These are phyloP conservation scores for Litchi chinensis DNA, from an alignment of 345 rosid species.

Conservation along the genomic window DNA sequence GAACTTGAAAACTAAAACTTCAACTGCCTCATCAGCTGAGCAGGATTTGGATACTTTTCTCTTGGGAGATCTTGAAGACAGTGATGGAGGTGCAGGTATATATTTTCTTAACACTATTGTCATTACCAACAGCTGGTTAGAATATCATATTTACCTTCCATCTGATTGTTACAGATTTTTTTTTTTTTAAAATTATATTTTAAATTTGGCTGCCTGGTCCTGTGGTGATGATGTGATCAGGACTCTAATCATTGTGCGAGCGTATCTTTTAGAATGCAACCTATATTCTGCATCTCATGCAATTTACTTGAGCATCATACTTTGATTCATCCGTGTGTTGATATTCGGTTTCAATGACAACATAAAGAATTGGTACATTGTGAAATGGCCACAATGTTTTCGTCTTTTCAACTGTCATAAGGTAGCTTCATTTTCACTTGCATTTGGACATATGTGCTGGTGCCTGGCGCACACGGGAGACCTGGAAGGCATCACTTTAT, in stretches of 20 bases:
- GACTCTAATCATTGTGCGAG: not conserved
- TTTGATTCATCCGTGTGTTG: not conserved
- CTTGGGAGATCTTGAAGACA: conserved; percentile 86
- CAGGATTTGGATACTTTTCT: conserved; percentile 90
- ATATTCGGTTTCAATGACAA: not conserved
- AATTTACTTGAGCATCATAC: not conserved
- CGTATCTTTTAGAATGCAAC: conserved; percentile 7
- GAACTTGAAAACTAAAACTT: conserved; percentile 47
- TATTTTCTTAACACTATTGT: not conserved
- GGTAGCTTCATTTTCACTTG: not conserved
- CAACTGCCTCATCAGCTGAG: conserved; percentile 61
- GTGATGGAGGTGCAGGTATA: conserved; percentile 81
- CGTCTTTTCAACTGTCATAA: not conserved
- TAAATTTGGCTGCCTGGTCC: not conserved
- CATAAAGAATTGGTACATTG: not conserved
- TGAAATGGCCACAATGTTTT: not conserved
- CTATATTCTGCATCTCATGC: not conserved
- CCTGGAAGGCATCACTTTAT: not conserved
- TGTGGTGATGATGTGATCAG: not conserved
- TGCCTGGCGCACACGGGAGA: not conserved
- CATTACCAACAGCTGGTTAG: not conserved
- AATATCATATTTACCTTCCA: not conserved
- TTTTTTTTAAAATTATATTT: not conserved
- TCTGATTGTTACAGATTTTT: not conserved
- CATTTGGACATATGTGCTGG: not conserved